These are phyloP conservation scores for Fonsecaea erecta DNA, from an alignment of 2,329 filamentous ascomycete genomes.

Conservation along the genomic window DNA sequence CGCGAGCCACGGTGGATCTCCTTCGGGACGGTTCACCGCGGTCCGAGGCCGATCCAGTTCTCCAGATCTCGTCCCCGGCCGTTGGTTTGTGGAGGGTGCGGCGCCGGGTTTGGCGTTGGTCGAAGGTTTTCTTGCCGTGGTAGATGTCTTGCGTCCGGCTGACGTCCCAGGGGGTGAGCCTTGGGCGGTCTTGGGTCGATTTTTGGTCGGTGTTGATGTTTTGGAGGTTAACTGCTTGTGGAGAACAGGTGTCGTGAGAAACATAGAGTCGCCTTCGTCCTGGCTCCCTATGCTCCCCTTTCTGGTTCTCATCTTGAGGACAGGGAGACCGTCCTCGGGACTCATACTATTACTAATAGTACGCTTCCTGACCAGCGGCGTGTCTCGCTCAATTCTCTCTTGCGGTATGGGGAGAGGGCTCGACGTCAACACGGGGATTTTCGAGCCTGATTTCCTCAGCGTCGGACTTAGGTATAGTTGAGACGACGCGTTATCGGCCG, in stretches of 20 bases:
- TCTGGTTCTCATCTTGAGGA: conserved; percentile 68
- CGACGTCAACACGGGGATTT: conserved; percentile 82
- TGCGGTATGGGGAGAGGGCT: conserved; percentile 77
- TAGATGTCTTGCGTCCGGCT: conserved; percentile 45
- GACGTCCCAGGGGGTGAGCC: conserved; percentile 32
- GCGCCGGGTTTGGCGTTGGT: conserved; percentile 43
- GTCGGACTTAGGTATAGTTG: conserved; percentile 59
- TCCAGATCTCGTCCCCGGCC: conserved; percentile 67
- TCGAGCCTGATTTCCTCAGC: conserved; percentile 68
- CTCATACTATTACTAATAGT: conserved; percentile 61
- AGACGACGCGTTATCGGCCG: conserved; percentile 53
- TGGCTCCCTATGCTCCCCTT: conserved; percentile 48
- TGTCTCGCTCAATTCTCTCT: conserved; percentile 74
- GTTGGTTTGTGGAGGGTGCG: conserved; percentile 49
- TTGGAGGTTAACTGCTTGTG: conserved; percentile 34
- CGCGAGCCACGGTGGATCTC: conserved; percentile 93
- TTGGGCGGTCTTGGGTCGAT: conserved; percentile 41
- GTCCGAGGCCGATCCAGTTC: conserved; percentile 57
- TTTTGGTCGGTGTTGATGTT: conserved; percentile 39
- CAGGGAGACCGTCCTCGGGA: conserved; percentile 64
- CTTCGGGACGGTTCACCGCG: conserved; percentile 75
- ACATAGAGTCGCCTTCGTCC: conserved; percentile 26
- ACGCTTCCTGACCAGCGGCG: conserved; percentile 65
- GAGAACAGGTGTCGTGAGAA: conserved; percentile 33
- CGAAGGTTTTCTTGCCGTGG: conserved; percentile 49